These are phyloP conservation scores for Kodamaea hsintzibuensis DNA, from an alignment of 805 yeast genomes.

Conservation along the genomic window DNA sequence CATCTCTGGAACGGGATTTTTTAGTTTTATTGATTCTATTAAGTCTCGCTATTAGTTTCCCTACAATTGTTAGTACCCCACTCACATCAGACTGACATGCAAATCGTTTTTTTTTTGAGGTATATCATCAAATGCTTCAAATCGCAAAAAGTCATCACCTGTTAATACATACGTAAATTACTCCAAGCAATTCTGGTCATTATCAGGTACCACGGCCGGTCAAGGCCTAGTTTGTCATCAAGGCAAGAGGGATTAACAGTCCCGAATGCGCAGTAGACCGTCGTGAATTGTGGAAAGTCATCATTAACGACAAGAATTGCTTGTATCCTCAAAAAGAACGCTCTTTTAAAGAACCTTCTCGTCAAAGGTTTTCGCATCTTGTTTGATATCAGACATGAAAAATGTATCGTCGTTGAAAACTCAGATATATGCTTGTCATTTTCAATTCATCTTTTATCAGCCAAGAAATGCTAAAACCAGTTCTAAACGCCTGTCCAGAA, in stretches of 20 bases:
- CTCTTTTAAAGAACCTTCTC: conserved; percentile 4
- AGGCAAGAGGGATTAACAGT: conserved; percentile 45
- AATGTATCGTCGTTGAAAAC: conserved; percentile 56
- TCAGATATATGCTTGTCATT: conserved; percentile 99
- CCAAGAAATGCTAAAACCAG: conserved; percentile 9
- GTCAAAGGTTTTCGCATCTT: conserved; percentile 19
- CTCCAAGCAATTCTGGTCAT: conserved; percentile 9
- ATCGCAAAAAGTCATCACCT: conserved; percentile 18
- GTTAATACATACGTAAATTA: conserved; percentile 1
- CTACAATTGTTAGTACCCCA: conserved; percentile 2
- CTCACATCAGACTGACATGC: conserved; percentile 43
- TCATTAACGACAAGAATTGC: conserved; percentile 34
- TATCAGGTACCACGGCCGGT: conserved; percentile 49
- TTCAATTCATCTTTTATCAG: conserved; percentile 67
- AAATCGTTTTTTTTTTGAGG: conserved; percentile 34
- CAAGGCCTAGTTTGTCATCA: conserved; percentile 50
- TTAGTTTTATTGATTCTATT: neutral
- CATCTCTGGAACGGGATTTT: neutral
- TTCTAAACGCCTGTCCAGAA: conserved; percentile 10
- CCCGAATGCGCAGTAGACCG: conserved; percentile 51
- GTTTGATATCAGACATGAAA: conserved; percentile 46
- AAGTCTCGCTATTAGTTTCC: neutral
- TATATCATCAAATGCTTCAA: conserved; percentile 21
- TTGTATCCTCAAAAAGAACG: neutral
- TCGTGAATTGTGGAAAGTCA: conserved; percentile 52